A percentile compares a stretch with the other conserved stretches of the same genome.
phyloP scores from a whole-genome alignment of 768 basidiomycete genomes.

The Termitomyces sp. region DNA sequence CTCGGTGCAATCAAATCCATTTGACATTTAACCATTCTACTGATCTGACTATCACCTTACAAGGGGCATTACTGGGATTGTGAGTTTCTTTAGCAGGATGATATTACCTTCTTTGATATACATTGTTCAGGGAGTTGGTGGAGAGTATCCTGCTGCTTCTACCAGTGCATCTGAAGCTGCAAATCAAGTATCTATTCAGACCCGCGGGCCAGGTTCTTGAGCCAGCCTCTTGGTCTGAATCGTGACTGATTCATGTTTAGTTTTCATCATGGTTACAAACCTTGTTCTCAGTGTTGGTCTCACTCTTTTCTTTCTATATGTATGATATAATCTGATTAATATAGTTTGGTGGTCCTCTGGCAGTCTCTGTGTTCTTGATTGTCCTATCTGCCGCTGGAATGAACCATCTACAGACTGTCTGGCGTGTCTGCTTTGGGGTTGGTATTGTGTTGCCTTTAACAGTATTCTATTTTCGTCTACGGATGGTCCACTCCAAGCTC shows the following conservation, averaged over 20 bases:
- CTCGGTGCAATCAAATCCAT: slow-evolving; percentile 25
- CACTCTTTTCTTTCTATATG: not conserved
- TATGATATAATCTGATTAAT: slow-evolving; percentile 3
- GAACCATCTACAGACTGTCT: slow-evolving; percentile 58
- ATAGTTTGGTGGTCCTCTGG: slow-evolving; percentile 65
- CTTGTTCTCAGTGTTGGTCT: slow-evolving; percentile 56
- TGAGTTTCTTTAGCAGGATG: slow-evolving; percentile 25
- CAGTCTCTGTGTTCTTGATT: slow-evolving; percentile 64
- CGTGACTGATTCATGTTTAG: slow-evolving; percentile 20
- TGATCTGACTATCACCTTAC: too few relatives aligned
- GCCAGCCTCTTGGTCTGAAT: too few relatives aligned
- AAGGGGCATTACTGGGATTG: slow-evolving; percentile 53
- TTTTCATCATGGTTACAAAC: slow-evolving; percentile 77
- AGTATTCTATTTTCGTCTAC: slow-evolving; percentile 69
- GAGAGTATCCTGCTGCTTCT: slow-evolving; percentile 74
- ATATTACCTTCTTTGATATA: slow-evolving; percentile 14
- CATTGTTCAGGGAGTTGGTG: slow-evolving; percentile 62
- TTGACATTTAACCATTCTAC: slow-evolving; percentile 22
- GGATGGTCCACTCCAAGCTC: slow-evolving; percentile 67
- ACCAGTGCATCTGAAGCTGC: slow-evolving; percentile 70
- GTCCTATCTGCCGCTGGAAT: slow-evolving; percentile 64
- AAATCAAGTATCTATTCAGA: slow-evolving; percentile 59
- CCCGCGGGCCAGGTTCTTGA: slow-evolving; percentile 53
- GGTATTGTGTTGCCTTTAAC: slow-evolving; percentile 60
- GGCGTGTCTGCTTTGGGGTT: slow-evolving; percentile 65